These are phyloP conservation scores for Lasiosphaeria hispida DNA, from an alignment of 495 filamentous ascomycete species.

Conservation along the genomic window DNA sequence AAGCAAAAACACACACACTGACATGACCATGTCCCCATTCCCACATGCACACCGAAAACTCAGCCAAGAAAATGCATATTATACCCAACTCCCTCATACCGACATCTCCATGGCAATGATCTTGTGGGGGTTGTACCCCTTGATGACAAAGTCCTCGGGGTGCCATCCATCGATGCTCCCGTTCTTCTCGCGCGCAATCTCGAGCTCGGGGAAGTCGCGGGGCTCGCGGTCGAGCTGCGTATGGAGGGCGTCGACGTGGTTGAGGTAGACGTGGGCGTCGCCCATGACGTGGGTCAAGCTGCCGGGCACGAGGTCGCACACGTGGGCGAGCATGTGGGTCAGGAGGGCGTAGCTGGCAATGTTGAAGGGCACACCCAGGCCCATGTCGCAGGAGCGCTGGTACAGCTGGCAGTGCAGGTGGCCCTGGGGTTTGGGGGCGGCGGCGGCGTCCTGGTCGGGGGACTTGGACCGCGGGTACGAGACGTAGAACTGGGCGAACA, in stretches of 20 bases:
- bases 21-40: too few species aligned
- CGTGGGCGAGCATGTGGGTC: slow-evolving; percentile 90
- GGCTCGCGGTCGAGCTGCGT: slow-evolving; percentile 78
- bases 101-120: slow-evolving; percentile 97
- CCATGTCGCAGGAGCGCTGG: slow-evolving; percentile 96
- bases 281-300: slow-evolving; percentile 91
- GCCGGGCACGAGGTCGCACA: slow-evolving; percentile 76
- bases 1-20: neutral
- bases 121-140: slow-evolving; percentile 88
- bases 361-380: slow-evolving; percentile 95
- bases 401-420: slow-evolving; percentile 82
- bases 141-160: slow-evolving; percentile 82
- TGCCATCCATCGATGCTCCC: slow-evolving; percentile 81
- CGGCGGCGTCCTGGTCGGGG: slow-evolving; percentile 7
- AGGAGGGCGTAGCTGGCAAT: slow-evolving; percentile 91
- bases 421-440: slow-evolving; percentile 50
- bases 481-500: slow-evolving; percentile 99
- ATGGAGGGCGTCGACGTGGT: slow-evolving; percentile 85
- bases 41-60: too few species aligned
- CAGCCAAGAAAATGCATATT: neutral
- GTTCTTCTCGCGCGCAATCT: slow-evolving; percentile 61
- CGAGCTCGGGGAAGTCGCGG: slow-evolving; percentile 73
- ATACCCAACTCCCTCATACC: slow-evolving; percentile 43
- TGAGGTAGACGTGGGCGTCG: slow-evolving; percentile 90
- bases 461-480: slow-evolving; percentile 57